Percentiles rank a stretch among this genome's conserved stretches.
Conservation (phyloP, 2,329 filamentous ascomycete species). For the Alternaria solani region DNA sequence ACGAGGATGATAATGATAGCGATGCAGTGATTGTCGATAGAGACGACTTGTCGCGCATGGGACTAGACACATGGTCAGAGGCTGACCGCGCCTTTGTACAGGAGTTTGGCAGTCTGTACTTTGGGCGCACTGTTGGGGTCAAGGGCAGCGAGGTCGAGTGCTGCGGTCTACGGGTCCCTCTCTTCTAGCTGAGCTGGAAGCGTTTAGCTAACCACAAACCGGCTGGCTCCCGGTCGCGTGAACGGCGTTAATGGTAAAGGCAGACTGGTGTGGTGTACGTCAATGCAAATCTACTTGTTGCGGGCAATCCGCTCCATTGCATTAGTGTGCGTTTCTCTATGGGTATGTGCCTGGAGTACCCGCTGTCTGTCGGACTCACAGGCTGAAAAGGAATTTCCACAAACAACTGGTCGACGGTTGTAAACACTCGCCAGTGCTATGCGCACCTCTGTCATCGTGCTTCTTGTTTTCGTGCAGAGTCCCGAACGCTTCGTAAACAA, state of each 20-base stretch:
- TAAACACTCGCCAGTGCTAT: neutral
- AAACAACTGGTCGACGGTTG: neutral
- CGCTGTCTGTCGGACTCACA: slow-evolving; percentile 9
- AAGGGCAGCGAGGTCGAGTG: slow-evolving; percentile 75
- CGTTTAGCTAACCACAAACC: slow-evolving; percentile 4
- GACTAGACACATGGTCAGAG: slow-evolving; percentile 79
- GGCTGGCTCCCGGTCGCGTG: slow-evolving; percentile 13
- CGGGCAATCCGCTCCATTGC: slow-evolving; percentile 2
- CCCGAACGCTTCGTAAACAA: slow-evolving; percentile 1
- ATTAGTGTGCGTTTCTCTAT: slow-evolving; percentile 5
- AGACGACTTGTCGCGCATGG: slow-evolving; percentile 74
- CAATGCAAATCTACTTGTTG: slow-evolving; percentile 3
- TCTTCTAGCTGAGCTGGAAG: slow-evolving; percentile 28
- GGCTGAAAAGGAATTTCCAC: neutral
- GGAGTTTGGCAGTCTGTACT: slow-evolving; percentile 70
- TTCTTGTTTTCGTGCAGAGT: neutral
- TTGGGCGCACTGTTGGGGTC: slow-evolving; percentile 68
- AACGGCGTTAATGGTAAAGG: neutral
- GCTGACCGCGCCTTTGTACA: slow-evolving; percentile 73
- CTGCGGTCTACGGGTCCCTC: slow-evolving; percentile 71
- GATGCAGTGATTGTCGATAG: slow-evolving; percentile 64
- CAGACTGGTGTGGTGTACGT: slow-evolving; percentile 4
- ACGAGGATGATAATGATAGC: slow-evolving; percentile 33
- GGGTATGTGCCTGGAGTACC: slow-evolving; percentile 16
- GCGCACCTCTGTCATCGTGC: slow-evolving; percentile 3